Percentiles rank a stretch among this genome's conserved stretches.
phyloP scores from a whole-genome alignment of 2,329 filamentous ascomycete genomes.

The Colletotrichum chlorophyti region DNA sequence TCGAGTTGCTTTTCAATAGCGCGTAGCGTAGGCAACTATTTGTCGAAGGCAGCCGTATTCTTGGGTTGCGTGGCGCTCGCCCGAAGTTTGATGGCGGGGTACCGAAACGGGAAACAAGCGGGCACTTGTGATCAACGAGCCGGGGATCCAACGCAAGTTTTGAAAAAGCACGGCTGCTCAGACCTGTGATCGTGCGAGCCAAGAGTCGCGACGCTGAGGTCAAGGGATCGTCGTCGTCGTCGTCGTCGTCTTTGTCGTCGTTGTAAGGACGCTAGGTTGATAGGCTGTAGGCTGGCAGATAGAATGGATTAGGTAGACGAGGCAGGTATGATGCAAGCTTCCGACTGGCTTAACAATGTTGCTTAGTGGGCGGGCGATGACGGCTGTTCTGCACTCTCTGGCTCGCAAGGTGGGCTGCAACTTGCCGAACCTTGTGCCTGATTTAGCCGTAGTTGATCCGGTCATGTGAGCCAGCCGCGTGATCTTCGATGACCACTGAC shows the following conservation, averaged over 20 bases:
- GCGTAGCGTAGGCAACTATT: constrained; percentile 19
- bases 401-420: too few relatives aligned
- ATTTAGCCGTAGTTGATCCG: constrained; percentile 21
- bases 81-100: constrained; percentile 30
- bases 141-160: background rate
- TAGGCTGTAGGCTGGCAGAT: constrained; percentile 21
- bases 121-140: constrained; percentile 16
- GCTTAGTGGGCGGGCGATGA: constrained; percentile 29
- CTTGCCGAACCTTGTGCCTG: background rate
- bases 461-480: constrained; percentile 23
- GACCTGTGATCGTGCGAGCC: constrained; percentile 6
- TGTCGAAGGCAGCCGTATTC: constrained; percentile 21
- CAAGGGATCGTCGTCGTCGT: too few relatives aligned
- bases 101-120: constrained; percentile 24
- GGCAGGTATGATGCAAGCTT: constrained; percentile 26
- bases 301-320: constrained; percentile 1
- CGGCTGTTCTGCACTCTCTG: constrained; percentile 19
- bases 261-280: constrained; percentile 17
- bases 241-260: too few relatives aligned
- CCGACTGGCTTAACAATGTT: constrained; percentile 26
- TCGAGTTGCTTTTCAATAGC: constrained; percentile 8
- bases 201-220: constrained; percentile 19
- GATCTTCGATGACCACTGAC: background rate
- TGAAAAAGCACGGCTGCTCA: background rate
- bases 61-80: constrained; percentile 27